A percentile compares a stretch with the other conserved stretches of the same genome.
Evolutionary conservation across 2,329 filamentous ascomycete genomes (phyloP).

Genomic region (Xylariaceae sp.): DNA sequence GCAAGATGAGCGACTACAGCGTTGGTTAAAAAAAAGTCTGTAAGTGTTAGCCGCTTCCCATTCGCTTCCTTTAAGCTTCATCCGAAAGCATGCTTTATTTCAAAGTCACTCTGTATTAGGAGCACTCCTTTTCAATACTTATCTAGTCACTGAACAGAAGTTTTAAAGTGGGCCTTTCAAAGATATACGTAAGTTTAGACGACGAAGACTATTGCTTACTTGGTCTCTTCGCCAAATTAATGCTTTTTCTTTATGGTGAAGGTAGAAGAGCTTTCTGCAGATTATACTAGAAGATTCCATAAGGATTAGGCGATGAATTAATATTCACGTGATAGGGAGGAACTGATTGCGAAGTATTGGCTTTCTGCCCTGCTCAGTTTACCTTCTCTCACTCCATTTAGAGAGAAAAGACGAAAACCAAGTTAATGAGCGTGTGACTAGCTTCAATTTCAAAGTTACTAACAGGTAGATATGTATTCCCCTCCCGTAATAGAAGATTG

Average conservation of each 20-base stretch:
- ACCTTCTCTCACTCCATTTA: conserved; percentile 7
- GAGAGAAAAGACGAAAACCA: background rate
- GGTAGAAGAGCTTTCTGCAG: conserved; percentile 10
- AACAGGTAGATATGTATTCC: conserved; percentile 8
- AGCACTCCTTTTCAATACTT: background rate
- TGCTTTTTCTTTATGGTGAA: conserved; percentile 17
- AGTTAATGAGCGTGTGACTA: background rate
- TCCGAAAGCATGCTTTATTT: no score
- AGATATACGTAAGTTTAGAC: conserved; percentile 7
- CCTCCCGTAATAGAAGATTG: conserved; percentile 5
- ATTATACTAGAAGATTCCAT: conserved; percentile 15
- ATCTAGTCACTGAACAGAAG: background rate
- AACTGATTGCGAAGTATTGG: conserved; percentile 6
- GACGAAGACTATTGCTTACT: conserved; percentile 16
- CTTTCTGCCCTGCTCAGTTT: conserved; percentile 13
- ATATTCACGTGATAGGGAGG: conserved; percentile 16
- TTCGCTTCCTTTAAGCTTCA: no score
- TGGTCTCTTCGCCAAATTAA: conserved; percentile 3
- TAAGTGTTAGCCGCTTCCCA: background rate
- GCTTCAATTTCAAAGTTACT: conserved; percentile 1
- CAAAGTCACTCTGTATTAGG: no score
- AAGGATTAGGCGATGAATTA: no score
- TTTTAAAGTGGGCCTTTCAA: conserved; percentile 5
- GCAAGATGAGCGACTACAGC: conserved; percentile 10
- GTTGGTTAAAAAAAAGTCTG: conserved; percentile 15